Evolutionary conservation across 148 eudicot genomes (phyloP), one percentile per base, ranked within the genome.

Genomic region (Silene conica): DNA sequence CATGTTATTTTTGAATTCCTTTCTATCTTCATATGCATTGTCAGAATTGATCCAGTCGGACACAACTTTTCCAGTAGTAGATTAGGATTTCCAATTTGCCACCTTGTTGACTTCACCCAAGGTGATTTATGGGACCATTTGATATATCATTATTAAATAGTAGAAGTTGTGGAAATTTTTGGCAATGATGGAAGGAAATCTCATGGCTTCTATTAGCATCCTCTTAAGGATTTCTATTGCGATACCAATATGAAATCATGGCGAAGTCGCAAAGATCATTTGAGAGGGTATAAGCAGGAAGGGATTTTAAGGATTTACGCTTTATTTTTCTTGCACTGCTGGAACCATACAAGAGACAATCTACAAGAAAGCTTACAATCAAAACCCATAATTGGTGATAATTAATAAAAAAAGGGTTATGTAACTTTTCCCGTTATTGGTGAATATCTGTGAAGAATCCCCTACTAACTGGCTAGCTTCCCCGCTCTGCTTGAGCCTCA

Each of bases 11-110:
- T 23, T 21, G 43, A 34, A 45, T 25, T 25, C 19, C 3, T 59
- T 19, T 67, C 38, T 43, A 6, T 72, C 55, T 71, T 50, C 50
- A 54, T 73, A 43, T 58, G 48, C 72, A 73, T 67, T 71, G 71
- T 63, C 9, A 10, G 48, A 63, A 55, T 41, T 64, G 54, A 38
- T 52, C 10, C 3, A 55, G 46, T 41, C 62, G 16, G 31, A 72
- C 10, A 63, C 21, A 9, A 22, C 23, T 43, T 69, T 61, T 15
- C 28, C 34, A 9, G 63, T 38, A 23, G 18, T 13, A 43, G 2
- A 71, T 55, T 28, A 18, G 4, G 68, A 64, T 14, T 31, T 67
- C 9, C 15, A 41, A 63, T 31, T 63, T 63, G 15, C 45, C 45
- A 46, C 50, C 50, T 12, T 46, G 10, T 12, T 46, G 54, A 0